phyloP scores from a whole-genome alignment of 805 yeast genomes.

The Kodamaea hsintzibuensis region DNA sequence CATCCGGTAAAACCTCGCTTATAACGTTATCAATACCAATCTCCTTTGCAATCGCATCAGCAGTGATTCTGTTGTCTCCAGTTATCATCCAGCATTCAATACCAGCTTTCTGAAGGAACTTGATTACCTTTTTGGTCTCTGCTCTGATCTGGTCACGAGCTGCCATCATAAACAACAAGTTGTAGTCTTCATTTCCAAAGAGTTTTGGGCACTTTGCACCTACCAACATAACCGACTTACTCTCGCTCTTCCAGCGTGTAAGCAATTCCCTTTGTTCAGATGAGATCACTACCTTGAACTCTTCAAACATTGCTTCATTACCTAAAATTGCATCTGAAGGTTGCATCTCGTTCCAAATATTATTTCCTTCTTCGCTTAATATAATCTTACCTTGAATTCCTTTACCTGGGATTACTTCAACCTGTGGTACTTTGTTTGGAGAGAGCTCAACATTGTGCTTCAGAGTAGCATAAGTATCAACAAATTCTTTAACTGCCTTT shows the following conservation, averaged over 20 bases:
- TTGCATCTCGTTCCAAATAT: slow-evolving; percentile 31
- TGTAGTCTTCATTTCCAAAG: slow-evolving; percentile 30
- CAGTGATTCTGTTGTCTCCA: slow-evolving; percentile 71
- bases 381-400: slow-evolving; percentile 53
- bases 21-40: slow-evolving; percentile 62
- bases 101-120: slow-evolving; percentile 33
- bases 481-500: slow-evolving; percentile 47
- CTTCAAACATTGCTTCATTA: slow-evolving; percentile 58
- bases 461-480: slow-evolving; percentile 31
- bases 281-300: slow-evolving; percentile 42
- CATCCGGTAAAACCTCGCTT: slow-evolving; percentile 73
- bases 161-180: slow-evolving; percentile 51
- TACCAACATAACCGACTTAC: slow-evolving; percentile 63
- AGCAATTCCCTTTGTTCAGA: slow-evolving; percentile 36
- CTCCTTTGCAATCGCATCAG: slow-evolving; percentile 63
- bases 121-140: slow-evolving; percentile 56
- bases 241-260: slow-evolving; percentile 57
- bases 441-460: slow-evolving; percentile 18
- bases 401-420: slow-evolving; percentile 58
- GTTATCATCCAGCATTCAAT: slow-evolving; percentile 74
- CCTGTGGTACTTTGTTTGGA: slow-evolving; percentile 44
- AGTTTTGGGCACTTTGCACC: slow-evolving; percentile 38
- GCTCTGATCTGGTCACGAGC: slow-evolving; percentile 61
- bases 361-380: slow-evolving; percentile 19
- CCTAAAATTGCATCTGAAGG: slow-evolving; percentile 52